Evolutionary conservation across 2,329 filamentous ascomycete genomes (phyloP).

Genomic region (Lasiodiplodia theobromae): DNA sequence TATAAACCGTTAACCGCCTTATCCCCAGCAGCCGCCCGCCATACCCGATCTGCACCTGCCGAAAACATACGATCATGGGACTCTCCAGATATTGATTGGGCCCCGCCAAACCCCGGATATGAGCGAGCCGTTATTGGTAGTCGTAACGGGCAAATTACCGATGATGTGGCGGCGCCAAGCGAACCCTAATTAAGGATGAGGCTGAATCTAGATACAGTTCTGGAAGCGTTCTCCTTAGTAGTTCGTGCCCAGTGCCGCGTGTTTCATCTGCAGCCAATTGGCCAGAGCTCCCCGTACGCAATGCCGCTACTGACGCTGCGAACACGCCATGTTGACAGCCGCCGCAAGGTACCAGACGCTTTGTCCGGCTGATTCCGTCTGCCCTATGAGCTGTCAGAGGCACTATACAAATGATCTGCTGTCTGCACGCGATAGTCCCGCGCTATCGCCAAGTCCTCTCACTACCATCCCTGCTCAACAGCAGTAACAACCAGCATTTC

Average conservation of each 20-base stretch:
- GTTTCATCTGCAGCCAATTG: not conserved
- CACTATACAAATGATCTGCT: not conserved
- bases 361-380: not conserved
- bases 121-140: not conserved
- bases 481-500: not conserved
- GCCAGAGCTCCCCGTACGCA: not conserved
- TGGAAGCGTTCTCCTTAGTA: not conserved
- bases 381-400: not conserved
- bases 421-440: not conserved
- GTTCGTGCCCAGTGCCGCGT: not conserved
- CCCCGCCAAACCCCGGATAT: not conserved
- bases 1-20: not conserved
- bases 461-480: not conserved
- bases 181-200: not conserved
- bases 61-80: not conserved
- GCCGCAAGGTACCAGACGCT: not conserved
- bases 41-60: not conserved
- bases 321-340: not conserved
- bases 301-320: not conserved
- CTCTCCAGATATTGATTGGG: not conserved
- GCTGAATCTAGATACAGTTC: not conserved
- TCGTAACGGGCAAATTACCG: not conserved
- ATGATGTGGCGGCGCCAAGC: not conserved
- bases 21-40: not conserved
- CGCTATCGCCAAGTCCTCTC: not conserved